phyloP scores from a whole-genome alignment of 1,284 basidiomycete species.

The Trichosporon sp. region DNA sequence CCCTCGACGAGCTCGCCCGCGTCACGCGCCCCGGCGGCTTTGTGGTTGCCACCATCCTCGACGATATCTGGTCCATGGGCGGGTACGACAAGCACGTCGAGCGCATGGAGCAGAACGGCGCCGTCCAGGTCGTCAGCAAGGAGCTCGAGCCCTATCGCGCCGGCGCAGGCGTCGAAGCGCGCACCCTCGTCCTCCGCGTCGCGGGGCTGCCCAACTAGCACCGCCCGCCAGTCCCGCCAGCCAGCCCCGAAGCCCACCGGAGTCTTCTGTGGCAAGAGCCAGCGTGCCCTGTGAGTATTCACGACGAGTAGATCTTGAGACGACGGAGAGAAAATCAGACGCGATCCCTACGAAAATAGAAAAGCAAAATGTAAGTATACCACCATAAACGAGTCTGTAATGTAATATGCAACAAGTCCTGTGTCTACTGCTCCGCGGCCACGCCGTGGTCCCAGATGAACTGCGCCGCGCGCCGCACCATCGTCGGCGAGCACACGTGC shows the following conservation, averaged over 20 bases:
- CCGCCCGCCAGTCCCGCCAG: neutral
- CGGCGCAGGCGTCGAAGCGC: slow-evolving; percentile 6
- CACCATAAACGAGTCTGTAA: neutral
- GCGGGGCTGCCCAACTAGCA: neutral
- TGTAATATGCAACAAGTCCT: neutral
- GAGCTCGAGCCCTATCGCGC: slow-evolving; percentile 12
- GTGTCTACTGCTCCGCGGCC: neutral
- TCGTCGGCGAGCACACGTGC: slow-evolving; percentile 34
- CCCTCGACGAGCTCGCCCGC: slow-evolving; percentile 12
- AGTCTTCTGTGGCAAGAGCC: neutral
- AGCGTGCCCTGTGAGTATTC: neutral
- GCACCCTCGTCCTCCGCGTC: slow-evolving; percentile 8
- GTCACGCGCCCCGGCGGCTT: slow-evolving; percentile 5
- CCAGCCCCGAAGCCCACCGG: no score
- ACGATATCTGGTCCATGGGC: slow-evolving; percentile 12
- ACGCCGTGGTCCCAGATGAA: slow-evolving; percentile 16
- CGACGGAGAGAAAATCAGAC: no score
- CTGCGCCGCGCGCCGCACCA: slow-evolving; percentile 41
- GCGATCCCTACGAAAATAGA: neutral
- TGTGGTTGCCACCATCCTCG: slow-evolving; percentile 12
- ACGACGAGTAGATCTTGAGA: neutral
- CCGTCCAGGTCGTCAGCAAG: neutral
- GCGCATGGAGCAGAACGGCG: neutral
- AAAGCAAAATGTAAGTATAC: neutral
- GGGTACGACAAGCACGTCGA: neutral